Evolutionary conservation across 129 eudicot species (phyloP).

Genomic region (Flaveria robusta): DNA sequence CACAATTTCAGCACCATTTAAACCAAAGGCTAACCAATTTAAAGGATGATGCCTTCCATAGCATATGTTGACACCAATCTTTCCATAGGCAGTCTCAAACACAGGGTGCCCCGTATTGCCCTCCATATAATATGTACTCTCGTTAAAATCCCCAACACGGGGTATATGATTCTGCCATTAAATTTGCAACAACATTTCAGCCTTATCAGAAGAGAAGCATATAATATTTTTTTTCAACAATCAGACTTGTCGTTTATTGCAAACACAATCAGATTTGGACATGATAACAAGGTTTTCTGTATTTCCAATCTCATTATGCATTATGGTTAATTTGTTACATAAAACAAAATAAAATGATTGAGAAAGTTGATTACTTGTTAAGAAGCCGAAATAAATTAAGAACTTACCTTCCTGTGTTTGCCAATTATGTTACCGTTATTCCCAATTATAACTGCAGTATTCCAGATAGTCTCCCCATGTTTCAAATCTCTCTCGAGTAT

Average conservation of each 20-base stretch:
- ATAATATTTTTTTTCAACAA: not conserved
- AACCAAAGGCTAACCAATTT: constrained; percentile 94
- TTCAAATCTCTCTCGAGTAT: constrained; percentile 90
- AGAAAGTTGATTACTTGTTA: not conserved
- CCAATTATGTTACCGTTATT: constrained; percentile 96
- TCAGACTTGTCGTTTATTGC: not conserved
- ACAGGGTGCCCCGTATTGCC: constrained; percentile 99
- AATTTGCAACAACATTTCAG: constrained; percentile 21
- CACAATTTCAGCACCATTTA: constrained; percentile 97
- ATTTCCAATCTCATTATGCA: not conserved
- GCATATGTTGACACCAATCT: constrained; percentile 91
- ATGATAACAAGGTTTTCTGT: not conserved
- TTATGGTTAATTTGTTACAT: not conserved
- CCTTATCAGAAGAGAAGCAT: constrained; percentile 2
- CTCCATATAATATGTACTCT: constrained; percentile 98
- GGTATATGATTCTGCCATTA: constrained; percentile 91
- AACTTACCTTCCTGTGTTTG: constrained; percentile 82
- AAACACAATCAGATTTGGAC: constrained; percentile 18
- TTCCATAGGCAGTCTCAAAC: constrained; percentile 88
- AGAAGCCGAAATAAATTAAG: not conserved
- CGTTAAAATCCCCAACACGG: constrained; percentile 95
- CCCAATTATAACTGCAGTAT: constrained; percentile 88
- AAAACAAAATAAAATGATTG: not conserved
- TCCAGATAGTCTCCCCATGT: constrained; percentile 94
- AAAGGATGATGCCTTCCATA: constrained; percentile 99